A percentile compares a stretch with the other conserved stretches of the same genome.
Conservation (phyloP, 192 early-diverging fungal genomes). For the Linnemannia hyalina region DNA sequence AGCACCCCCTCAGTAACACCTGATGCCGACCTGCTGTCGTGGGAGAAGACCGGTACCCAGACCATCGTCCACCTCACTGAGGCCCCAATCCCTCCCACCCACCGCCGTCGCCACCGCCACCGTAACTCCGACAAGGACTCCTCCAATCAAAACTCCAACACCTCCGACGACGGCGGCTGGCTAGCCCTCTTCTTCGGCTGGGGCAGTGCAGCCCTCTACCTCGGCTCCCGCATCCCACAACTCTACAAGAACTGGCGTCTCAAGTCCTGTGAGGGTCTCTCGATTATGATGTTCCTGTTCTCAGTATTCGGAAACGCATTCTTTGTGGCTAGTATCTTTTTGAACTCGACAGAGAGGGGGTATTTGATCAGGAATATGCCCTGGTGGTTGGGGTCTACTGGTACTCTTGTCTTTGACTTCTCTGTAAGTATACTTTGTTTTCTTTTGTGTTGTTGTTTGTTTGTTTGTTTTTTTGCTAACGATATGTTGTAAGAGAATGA, state of each 20-base stretch:
- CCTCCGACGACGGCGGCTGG: constrained; percentile 1
- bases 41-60: not conserved
- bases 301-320: constrained; percentile 80
- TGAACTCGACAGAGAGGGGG: constrained; percentile 71
- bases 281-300: constrained; percentile 83
- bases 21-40: not conserved
- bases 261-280: constrained; percentile 81
- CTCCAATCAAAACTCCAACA: not conserved
- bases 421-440: constrained; percentile 58
- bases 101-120: not conserved
- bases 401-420: constrained; percentile 81
- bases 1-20: not conserved
- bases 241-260: constrained; percentile 81
- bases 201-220: constrained; percentile 77
- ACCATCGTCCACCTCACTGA: not conserved
- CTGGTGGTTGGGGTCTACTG: constrained; percentile 80
- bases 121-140: not conserved
- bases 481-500: not conserved
- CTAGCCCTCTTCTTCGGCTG: constrained; percentile 81
- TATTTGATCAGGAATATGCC: constrained; percentile 77
- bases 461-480: not conserved
- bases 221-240: constrained; percentile 87
- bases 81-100: not conserved
- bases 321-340: constrained; percentile 77
- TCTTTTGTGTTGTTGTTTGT: no score